phyloP scores from a whole-genome alignment of 2,329 filamentous ascomycete species.

The Stagonosporopsis vannaccii region DNA sequence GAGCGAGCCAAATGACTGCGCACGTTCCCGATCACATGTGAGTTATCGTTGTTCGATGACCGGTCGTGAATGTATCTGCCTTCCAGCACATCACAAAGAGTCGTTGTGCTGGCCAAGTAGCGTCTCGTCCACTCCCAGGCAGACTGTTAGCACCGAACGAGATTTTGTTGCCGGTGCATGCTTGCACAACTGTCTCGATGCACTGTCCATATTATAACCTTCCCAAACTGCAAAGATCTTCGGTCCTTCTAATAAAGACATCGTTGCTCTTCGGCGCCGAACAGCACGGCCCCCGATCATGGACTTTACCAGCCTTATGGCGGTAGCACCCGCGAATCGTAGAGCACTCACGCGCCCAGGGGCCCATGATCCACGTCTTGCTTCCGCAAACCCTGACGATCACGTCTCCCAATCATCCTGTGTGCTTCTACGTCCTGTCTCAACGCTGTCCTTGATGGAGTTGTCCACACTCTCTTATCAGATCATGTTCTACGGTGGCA shows the following conservation, averaged over 20 bases:
- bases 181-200: not conserved
- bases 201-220: not conserved
- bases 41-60: no score
- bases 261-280: conserved; percentile 1
- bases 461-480: not conserved
- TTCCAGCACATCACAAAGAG: no score
- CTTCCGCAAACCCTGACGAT: conserved; percentile 8
- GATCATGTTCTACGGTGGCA: conserved; percentile 13
- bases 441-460: conserved; percentile 1
- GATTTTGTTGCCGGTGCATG: not conserved
- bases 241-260: not conserved
- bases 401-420: conserved; percentile 7
- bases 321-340: conserved; percentile 9
- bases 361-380: conserved; percentile 12
- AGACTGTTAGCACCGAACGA: not conserved
- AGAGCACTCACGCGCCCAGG: conserved; percentile 4
- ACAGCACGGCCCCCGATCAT: conserved; percentile 15
- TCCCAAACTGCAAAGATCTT: not conserved
- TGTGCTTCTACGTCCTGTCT: not conserved
- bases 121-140: not conserved
- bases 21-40: no score
- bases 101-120: no score
- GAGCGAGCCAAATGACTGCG: no score
- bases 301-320: conserved; percentile 7
- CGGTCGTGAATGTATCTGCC: no score